phyloP scores from a whole-genome alignment of 164 flowering plant species.

The Taxillus chinensis region DNA sequence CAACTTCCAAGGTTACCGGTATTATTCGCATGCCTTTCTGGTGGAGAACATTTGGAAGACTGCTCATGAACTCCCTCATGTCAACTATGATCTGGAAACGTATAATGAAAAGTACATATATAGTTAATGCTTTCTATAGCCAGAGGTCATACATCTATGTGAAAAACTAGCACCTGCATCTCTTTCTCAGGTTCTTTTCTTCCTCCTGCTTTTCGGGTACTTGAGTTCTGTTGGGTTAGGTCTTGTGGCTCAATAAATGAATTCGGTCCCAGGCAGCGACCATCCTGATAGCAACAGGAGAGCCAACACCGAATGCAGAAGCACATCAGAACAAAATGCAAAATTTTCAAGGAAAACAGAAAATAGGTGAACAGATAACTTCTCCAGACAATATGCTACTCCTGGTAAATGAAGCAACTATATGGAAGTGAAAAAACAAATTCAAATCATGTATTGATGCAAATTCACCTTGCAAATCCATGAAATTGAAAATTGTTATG shows the following conservation, averaged over 20 bases:
- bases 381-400: neutral
- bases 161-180: conserved; percentile 49
- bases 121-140: neutral
- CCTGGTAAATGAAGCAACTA: no score
- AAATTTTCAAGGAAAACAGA: neutral
- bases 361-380: neutral
- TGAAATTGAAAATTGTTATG: no score
- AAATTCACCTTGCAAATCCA: no score
- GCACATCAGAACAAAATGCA: neutral
- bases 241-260: conserved; percentile 38
- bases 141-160: neutral
- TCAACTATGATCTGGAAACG: conserved; percentile 83
- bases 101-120: neutral
- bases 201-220: conserved; percentile 97
- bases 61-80: conserved; percentile 99
- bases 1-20: conserved; percentile 91
- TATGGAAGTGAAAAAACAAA: no score
- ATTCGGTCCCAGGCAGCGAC: conserved; percentile 37
- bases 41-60: conserved; percentile 98
- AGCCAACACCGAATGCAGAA: conserved; percentile 1
- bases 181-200: conserved; percentile 74
- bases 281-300: conserved; percentile 40
- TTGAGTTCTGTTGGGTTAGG: conserved; percentile 42
- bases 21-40: conserved; percentile 90
- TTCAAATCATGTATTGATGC: no score